These are phyloP conservation scores for Chalciporus sphaerocephalus DNA, from an alignment of 768 basidiomycete genomes.

Conservation along the genomic window DNA sequence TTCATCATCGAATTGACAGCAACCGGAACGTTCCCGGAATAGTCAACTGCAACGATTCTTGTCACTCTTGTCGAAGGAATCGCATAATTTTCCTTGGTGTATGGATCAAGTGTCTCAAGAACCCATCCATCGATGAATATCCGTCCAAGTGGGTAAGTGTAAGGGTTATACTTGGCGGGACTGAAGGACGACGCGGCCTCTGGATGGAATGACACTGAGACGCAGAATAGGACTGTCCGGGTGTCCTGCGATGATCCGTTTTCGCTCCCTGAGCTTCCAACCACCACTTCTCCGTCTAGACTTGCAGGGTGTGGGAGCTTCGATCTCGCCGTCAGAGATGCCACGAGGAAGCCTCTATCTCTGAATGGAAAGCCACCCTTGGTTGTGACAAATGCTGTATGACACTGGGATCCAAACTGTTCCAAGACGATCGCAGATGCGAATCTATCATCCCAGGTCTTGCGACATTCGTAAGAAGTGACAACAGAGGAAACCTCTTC, in stretches of 20 bases:
- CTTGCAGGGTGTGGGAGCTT: slow-evolving; percentile 33
- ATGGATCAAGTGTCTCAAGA: slow-evolving; percentile 93
- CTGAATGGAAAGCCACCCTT: slow-evolving; percentile 88
- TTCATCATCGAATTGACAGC: slow-evolving; percentile 86
- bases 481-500: slow-evolving; percentile 83
- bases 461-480: slow-evolving; percentile 63
- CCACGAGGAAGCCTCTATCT: slow-evolving; percentile 80
- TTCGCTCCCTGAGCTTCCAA: slow-evolving; percentile 17
- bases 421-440: slow-evolving; percentile 68
- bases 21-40: slow-evolving; percentile 77
- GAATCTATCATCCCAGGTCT: slow-evolving; percentile 84
- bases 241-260: slow-evolving; percentile 36
- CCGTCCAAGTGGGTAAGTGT: slow-evolving; percentile 68
- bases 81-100: slow-evolving; percentile 87
- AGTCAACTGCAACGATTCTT: slow-evolving; percentile 80
- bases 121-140: slow-evolving; percentile 93
- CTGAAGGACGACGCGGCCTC: slow-evolving; percentile 56
- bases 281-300: slow-evolving; percentile 41
- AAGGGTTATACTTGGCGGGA: slow-evolving; percentile 70
- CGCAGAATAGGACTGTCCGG: slow-evolving; percentile 71
- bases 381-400: slow-evolving; percentile 65
- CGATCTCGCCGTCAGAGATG: slow-evolving; percentile 68
- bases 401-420: slow-evolving; percentile 69
- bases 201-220: slow-evolving; percentile 77
- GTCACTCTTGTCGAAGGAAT: slow-evolving; percentile 92